Base-by-base conservation (phyloP, 1,139 yeast species). In the Meyerozyma sp. region DNA sequence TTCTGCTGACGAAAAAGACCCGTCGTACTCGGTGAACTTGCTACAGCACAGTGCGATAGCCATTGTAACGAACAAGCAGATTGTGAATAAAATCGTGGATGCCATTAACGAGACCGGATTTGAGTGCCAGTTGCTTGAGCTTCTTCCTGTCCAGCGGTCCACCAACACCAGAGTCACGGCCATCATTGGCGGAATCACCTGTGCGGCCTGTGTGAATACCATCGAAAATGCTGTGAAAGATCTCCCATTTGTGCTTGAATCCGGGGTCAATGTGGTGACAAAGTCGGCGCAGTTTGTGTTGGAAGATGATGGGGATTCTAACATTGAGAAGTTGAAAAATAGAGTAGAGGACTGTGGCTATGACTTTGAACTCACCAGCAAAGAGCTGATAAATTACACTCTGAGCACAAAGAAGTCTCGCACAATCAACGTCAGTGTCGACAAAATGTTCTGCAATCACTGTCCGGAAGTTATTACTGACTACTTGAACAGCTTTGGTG, bases 161-260 rank as follows among this genome's bases (percentile, higher is more conserved):
- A 57, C 66, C 9, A 72, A 70, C 46, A 74, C 70, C 49, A 76
- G 73, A 52, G 75, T 83, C 7, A 66, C 71, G 8, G 89, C 88
- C 2, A 63, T 79, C 0, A 77, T 85, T 41, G 86, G 84, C 4
- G 93, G 93, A 4, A 84, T 85, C 62, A 80, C 90, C 0, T 85
- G 93, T 63, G 81, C 86, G 5, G 79, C 89, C 0, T 85, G 94
- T 59, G 79, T 81, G 1, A 70, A 70, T 40, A 67, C 89, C 0
- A 79, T 85, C 28, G 62, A 66, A 8, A 61, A 69, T 16, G 77
- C 81, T 0, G 76, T 79, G 1, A 56, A 67, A 5, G 75, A 69
- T 6, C 61, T 82, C 32, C 77, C 80, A 0, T 81, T 77, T 57
- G 74, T 84, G 2, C 61, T 72, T 13, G 81, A 77, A 26, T 66